Conservation (phyloP, 345 rosid species). For the Abelmoschus esculentus region DNA sequence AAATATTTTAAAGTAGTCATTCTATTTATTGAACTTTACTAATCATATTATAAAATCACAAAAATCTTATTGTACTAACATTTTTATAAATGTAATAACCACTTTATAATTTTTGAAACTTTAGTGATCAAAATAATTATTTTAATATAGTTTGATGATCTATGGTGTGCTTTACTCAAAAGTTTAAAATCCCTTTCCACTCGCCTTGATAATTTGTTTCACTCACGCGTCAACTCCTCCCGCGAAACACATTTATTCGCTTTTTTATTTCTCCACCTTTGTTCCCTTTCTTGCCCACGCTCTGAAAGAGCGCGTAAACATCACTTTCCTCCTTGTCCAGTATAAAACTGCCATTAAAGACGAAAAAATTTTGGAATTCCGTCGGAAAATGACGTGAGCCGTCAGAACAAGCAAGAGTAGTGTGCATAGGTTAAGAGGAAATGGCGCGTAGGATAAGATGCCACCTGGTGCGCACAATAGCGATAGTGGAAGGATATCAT, state of each 20-base stretch:
- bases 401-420: not conserved
- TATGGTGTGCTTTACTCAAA: too few species aligned
- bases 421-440: constrained; percentile 16
- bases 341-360: not conserved
- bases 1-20: too few species aligned
- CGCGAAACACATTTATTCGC: not conserved
- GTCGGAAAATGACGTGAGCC: constrained; percentile 4
- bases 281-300: not conserved
- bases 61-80: too few species aligned
- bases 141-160: too few species aligned
- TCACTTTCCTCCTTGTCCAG: not conserved
- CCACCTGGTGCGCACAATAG: constrained; percentile 32
- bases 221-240: not conserved
- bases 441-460: constrained; percentile 15
- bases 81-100: too few species aligned
- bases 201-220: not conserved
- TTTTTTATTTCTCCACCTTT: not conserved
- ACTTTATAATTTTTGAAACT: too few species aligned
- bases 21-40: too few species aligned
- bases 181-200: too few species aligned
- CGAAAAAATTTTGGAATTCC: not conserved
- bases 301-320: not conserved
- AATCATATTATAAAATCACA: too few species aligned
- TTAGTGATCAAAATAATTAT: too few species aligned
- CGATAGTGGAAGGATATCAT: constrained; percentile 29